Percentiles rank a stretch among this genome's conserved stretches.
These are phyloP conservation scores for Alternaria triticimaculans DNA, from an alignment of 2,329 filamentous ascomycete genomes.

Conservation along the genomic window DNA sequence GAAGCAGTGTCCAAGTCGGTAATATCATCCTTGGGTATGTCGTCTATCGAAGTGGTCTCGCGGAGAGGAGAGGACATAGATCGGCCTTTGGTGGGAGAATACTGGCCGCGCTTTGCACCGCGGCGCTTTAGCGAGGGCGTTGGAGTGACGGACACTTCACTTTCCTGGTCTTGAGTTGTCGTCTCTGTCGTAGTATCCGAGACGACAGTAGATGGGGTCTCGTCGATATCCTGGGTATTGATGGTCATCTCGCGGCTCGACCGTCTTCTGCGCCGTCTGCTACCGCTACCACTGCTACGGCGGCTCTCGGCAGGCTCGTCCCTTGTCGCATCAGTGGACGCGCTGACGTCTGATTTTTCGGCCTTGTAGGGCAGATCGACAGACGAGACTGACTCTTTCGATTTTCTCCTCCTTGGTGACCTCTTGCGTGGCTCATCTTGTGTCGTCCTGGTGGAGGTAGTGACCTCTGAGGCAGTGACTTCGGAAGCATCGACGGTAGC, in stretches of 20 bases:
- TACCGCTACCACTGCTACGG: conserved; percentile 32
- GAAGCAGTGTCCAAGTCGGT: conserved; percentile 37
- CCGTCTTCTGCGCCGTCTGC: conserved; percentile 33
- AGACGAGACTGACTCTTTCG: conserved; percentile 40
- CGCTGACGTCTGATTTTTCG: conserved; percentile 38
- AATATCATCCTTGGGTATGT: conserved; percentile 22
- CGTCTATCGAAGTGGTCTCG: conserved; percentile 33
- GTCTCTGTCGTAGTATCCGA: conserved; percentile 29
- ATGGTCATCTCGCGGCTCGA: conserved; percentile 38
- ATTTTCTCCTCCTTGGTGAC: conserved; percentile 38
- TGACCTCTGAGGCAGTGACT: conserved; percentile 33
- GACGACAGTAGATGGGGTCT: conserved; percentile 28
- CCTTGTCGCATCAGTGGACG: conserved; percentile 28
- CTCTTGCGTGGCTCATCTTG: conserved; percentile 32
- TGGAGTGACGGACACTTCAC: conserved; percentile 33
- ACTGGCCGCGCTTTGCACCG: conserved; percentile 47
- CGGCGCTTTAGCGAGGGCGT: conserved; percentile 48
- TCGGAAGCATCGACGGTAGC: conserved; percentile 34
- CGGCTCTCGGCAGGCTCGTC: conserved; percentile 27
- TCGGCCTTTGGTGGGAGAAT: conserved; percentile 52
- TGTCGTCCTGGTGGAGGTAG: conserved; percentile 28
- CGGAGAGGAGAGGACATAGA: conserved; percentile 40
- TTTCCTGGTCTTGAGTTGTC: conserved; percentile 19
- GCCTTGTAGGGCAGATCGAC: conserved; percentile 29
- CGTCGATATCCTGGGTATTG: conserved; percentile 30